A percentile compares a stretch with the other conserved stretches of the same genome.
Conservation (phyloP, 805 yeast genomes). For the Kluyveromyces lactis region DNA sequence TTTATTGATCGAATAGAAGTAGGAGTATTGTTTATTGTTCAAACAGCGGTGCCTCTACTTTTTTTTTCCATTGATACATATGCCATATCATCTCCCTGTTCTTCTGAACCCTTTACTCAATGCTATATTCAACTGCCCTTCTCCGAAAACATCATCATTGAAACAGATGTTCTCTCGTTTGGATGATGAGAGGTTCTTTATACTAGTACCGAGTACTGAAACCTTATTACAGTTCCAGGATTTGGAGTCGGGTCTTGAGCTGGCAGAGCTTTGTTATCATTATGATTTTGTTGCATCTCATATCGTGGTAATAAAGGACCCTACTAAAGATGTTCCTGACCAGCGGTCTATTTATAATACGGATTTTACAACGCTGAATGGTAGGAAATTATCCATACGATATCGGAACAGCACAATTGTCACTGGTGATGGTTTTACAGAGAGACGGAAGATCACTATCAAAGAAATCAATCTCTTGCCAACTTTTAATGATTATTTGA, state of each 20-base stretch:
- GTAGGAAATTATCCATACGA: constrained; percentile 44
- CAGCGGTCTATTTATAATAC: constrained; percentile 27
- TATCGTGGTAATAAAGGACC: constrained; percentile 36
- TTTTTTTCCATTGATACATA: constrained; percentile 3
- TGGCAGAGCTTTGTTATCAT: constrained; percentile 46
- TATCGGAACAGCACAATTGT: constrained; percentile 41
- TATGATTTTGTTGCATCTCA: constrained; percentile 60
- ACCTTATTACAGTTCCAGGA: constrained; percentile 37
- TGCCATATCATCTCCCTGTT: constrained; percentile 41
- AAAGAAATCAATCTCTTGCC: constrained; percentile 38
- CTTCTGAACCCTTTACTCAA: constrained; percentile 57
- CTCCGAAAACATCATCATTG: constrained; percentile 38
- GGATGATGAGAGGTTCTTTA: constrained; percentile 42
- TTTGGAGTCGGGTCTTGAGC: constrained; percentile 29
- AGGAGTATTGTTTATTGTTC: too few species aligned
- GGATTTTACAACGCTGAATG: constrained; percentile 46
- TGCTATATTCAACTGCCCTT: constrained; percentile 58
- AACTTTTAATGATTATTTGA: constrained; percentile 52
- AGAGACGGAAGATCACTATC: constrained; percentile 37
- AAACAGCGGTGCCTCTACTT: too few species aligned
- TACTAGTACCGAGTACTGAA: constrained; percentile 57
- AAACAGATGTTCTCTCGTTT: constrained; percentile 40
- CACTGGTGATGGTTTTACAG: constrained; percentile 52
- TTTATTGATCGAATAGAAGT: too few species aligned
- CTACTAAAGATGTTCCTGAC: constrained; percentile 13